Evolutionary conservation across 2,329 filamentous ascomycete genomes (phyloP), one percentile per base, ranked within the genome.

Genomic region (Penicillium sp.): DNA sequence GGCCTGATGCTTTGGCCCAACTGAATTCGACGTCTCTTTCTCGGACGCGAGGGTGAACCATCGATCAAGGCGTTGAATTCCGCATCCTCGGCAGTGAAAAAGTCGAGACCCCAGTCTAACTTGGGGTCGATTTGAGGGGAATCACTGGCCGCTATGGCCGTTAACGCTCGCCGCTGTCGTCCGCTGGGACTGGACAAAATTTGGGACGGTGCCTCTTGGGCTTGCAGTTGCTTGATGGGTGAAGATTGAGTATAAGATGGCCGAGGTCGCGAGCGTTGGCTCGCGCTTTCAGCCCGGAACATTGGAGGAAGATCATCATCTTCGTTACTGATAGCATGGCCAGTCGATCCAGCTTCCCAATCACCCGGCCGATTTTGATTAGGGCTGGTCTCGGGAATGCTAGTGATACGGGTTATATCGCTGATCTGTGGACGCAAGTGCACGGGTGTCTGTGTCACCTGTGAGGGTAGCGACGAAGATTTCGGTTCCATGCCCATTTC

Each of bases 121-220:
- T 57, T 28, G 57, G 59, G 11, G 54, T 55, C 59, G 42, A 64
- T 58, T 41, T 67, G 63, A 5, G 72, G 72, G 3, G 72, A 73
- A 39, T 62, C 59, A 44, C 73, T 70, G 1, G 66, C 62, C 25
- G 70, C 70, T 53, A 75, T 73, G 28, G 72, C 66, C 9, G 70
- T 67, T 45, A 73, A 58, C 43, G 62, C 60, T 45, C 65, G 63
- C 37, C 68, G 66, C 44, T 64, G 65, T 28, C 65, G 62, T 39
- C 65, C 65, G 46, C 63, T 68, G 32, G 66, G 70, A 49, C 67
- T 73, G 2, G 69, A 72, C 11, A 70, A 51, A 5, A 67, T 61
- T 28, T 62, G 52, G 6, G 54, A 46, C 5, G 50, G 51, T 9
- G 42, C 49, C 39, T 52, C 49, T 42, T 52, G 64, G 4, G 63